phyloP scores from a whole-genome alignment of 331 rosid genomes.

The Quercus phellos region DNA sequence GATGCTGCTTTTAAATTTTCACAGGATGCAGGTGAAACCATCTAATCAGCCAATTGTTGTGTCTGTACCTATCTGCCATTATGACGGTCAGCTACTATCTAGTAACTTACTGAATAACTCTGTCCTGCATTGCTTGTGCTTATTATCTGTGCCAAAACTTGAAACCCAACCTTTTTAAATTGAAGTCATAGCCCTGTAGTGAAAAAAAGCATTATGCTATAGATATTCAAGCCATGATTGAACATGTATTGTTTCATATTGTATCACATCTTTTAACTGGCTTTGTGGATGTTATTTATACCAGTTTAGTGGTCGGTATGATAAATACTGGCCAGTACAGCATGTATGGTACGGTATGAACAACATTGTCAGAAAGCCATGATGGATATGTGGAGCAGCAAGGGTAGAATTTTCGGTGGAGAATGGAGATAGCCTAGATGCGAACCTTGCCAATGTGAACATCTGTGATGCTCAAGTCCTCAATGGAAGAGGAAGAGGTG shows the following conservation, averaged over 20 bases:
- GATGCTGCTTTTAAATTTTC: slow-evolving; percentile 16
- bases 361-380: too few relatives aligned
- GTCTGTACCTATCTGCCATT: slow-evolving; percentile 70
- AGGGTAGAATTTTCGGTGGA: slow-evolving; percentile 48
- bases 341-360: neutral
- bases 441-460: slow-evolving; percentile 57
- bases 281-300: neutral
- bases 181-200: neutral
- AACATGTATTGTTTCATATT: neutral
- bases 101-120: neutral
- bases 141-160: neutral
- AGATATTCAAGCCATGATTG: neutral
- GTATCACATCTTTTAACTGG: neutral
- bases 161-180: neutral
- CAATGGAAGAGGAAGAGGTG: slow-evolving; percentile 29
- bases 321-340: too few relatives aligned
- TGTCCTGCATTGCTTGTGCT: neutral
- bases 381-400: slow-evolving; percentile 36
- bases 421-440: slow-evolving; percentile 50
- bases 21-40: slow-evolving; percentile 78
- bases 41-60: slow-evolving; percentile 56
- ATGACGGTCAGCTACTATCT: slow-evolving; percentile 58
- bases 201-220: neutral
- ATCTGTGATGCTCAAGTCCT: slow-evolving; percentile 50
- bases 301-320: too few relatives aligned